phyloP scores from a whole-genome alignment of 805 yeast genomes.

The Kuraishia cidri region DNA sequence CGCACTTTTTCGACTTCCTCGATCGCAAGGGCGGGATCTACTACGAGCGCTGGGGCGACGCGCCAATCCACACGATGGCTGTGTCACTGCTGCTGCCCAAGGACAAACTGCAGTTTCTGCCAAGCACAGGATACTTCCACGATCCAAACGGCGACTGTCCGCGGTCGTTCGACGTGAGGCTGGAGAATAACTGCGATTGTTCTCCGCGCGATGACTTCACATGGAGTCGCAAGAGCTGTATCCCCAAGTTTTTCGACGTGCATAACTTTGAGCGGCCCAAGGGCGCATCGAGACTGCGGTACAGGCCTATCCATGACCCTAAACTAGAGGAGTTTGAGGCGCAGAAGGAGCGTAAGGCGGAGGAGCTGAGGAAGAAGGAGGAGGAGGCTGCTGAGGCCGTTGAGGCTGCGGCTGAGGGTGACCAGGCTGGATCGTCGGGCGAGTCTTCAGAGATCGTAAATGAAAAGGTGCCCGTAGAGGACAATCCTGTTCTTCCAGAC shows the following conservation, averaged over 20 bases:
- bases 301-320: conserved; percentile 18
- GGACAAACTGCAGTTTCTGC: conserved; percentile 25
- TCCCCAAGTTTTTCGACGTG: conserved; percentile 31
- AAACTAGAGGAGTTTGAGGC: conserved; percentile 7
- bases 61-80: conserved; percentile 21
- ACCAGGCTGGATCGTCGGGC: neutral
- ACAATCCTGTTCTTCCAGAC: too few relatives aligned
- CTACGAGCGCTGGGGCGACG: conserved; percentile 59
- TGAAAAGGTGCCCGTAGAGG: neutral
- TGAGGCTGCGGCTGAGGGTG: conserved; percentile 2
- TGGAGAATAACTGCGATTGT: conserved; percentile 41
- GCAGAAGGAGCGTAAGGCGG: conserved; percentile 5
- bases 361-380: conserved; percentile 4
- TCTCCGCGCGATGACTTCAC: conserved; percentile 37
- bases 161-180: conserved; percentile 33
- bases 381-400: conserved; percentile 3
- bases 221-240: conserved; percentile 41
- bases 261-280: conserved; percentile 18
- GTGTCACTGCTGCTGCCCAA: conserved; percentile 18
- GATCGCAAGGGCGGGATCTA: conserved; percentile 59
- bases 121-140: conserved; percentile 46
- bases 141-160: conserved; percentile 55
- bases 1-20: conserved; percentile 43
- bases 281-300: conserved; percentile 13
- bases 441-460: too few relatives aligned